phyloP scores from a whole-genome alignment of 1,139 yeast genomes.

The Diutina siamensis region DNA sequence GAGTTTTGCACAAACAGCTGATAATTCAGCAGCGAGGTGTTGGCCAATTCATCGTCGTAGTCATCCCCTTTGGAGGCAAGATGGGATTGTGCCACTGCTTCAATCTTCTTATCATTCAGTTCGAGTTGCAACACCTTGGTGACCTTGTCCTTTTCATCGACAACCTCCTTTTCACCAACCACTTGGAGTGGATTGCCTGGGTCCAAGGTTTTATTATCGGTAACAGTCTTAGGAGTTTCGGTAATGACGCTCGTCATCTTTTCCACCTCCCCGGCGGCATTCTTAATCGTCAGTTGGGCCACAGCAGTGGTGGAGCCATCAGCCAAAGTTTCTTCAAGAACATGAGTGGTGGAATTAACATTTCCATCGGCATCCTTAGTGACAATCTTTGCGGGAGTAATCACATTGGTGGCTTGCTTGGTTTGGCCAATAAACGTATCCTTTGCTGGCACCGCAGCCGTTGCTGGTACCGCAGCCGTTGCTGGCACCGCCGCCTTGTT shows the following conservation, averaged over 20 bases:
- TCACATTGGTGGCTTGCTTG: not conserved
- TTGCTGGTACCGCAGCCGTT: not conserved
- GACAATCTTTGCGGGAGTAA: not conserved
- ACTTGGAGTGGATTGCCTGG: too few species aligned
- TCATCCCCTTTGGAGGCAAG: not conserved
- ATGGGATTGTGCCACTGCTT: not conserved
- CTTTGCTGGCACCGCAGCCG: too few species aligned
- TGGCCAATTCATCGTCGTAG: not conserved
- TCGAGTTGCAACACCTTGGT: not conserved
- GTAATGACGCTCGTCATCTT: not conserved
- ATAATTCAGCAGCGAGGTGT: not conserved
- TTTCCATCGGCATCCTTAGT: conserved; percentile 2
- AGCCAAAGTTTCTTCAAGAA: not conserved
- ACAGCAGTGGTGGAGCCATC: not conserved
- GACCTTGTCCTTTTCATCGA: not conserved
- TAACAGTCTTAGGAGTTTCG: not conserved
- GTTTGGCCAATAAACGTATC: not conserved
- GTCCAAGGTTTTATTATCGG: not conserved
- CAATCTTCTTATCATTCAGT: not conserved
- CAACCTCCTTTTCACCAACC: too few species aligned
- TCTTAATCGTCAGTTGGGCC: not conserved
- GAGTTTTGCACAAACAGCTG: not conserved
- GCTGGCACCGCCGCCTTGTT: not conserved
- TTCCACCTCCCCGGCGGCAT: not conserved
- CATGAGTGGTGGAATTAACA: not conserved